Base-by-base conservation (phyloP, 371 early-diverging fungal genomes). In the Gilbertella persicaria region DNA sequence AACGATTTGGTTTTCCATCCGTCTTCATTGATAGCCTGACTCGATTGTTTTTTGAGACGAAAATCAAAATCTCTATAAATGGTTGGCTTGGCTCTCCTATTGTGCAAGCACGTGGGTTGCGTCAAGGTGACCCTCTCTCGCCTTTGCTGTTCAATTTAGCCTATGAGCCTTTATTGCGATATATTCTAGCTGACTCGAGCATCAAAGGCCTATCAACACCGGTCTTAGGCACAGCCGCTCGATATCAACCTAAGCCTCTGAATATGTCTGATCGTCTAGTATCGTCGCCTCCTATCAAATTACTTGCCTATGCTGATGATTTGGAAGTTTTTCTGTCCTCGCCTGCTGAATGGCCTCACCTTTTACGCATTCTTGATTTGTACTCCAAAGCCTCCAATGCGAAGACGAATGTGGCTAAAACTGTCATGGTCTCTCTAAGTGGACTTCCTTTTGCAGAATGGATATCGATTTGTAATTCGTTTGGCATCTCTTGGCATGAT, bases 301-400 rank as follows among this genome's bases (percentile, higher is more conserved):
- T 52, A 0, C 17, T 65, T 12, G 41, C 51, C 6, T 69, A 61
- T 49, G 60, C 62, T 0, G 64, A 60, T 41, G 58, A 62, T 33
- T 28, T 68, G 0, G 38, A 47, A 17, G 61, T 61, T 2, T 68
- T 64, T 42, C 39, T 68, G 12, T 17, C 28, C 5, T 5, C 10
- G 25, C 33, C 44, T 16, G 4, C 2, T 17, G 59, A 58, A 26
- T 52, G 59, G 58, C 24, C 25, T 0, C 17, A n/a, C 0, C 28
- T 56, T 1, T 5, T 37, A 0, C 1, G 14, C 1, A 5, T 47
- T 4, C 23, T 60, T 0, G 5, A 19, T 0, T 3, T 25, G 5
- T 60, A 54, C 29, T 42, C 37, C 3, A 13, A 4, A 4, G 62
- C 62, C 9, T 37, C 39, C 41, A 62, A 62, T 24, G 56, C 62